Base-by-base conservation (phyloP, 1,284 basidiomycete species). In the Ceratobasidium sp. region DNA sequence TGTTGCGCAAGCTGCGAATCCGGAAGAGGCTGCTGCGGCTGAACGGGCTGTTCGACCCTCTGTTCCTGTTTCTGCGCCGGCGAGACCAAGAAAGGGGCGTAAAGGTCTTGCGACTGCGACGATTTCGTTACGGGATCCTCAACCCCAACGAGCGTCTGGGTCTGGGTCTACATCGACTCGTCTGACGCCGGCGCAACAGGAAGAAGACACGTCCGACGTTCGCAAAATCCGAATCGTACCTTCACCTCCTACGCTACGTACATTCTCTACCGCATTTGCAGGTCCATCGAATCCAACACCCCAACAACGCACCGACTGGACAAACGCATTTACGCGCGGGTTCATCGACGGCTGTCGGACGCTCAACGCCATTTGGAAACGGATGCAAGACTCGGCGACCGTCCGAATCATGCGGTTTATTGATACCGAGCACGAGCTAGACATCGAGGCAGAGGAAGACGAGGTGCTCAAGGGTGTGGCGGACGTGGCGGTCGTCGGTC, bases 61-160 rank as follows among this genome's bases (percentile, higher is more conserved):
- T n/a, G n/a, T n/a, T n/a, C n/a, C n/a, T 10, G 48, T 9, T 4
- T 26, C 62, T 4, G 26, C 46, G n/a, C 39, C 59, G 76, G 76
- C 74, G 78, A 62, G 76, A 81, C 30, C 34, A 12, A 45, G 80
- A 74, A 79, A 79, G 39, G 86, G 87, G 16, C 81, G 87, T 53
- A 83, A 82, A 59, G 87, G 87, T 10, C 72, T 89, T 14, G 85
- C 87, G 1, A 84, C 83, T 6, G 83, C 88, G 21, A 85, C 86
- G 0, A 84, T 89, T 75, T 87, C 87, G 1, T 76, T 89, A 39
- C 83, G 87, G 12, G 80, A 77, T 26, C 30, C 28, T 23, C 45
- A 39, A 28, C 45, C 41, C 23, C 43, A 1, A 48, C 26, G 26
- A n/a, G 30, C 18, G 8, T 14, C 53, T 57, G n/a, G 30, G 23